Percentiles rank a stretch among this genome's conserved stretches.
phyloP scores from a whole-genome alignment of 208 protist genomes.

The Balamuthia mandrillaris region DNA sequence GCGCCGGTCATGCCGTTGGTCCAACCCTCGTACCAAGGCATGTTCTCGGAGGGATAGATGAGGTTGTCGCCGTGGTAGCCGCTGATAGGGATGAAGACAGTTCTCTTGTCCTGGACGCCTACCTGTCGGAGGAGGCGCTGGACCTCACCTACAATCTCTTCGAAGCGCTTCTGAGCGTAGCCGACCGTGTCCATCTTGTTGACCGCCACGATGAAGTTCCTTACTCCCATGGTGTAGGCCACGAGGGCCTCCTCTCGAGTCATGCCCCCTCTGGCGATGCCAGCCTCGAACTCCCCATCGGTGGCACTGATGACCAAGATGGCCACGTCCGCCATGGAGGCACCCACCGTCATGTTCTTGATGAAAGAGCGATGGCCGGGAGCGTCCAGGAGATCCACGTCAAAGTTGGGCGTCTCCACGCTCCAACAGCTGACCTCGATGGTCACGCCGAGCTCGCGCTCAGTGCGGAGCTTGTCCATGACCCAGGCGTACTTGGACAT shows the following conservation, averaged over 20 bases:
- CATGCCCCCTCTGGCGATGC: constrained; percentile 75
- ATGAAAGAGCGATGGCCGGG: constrained; percentile 99
- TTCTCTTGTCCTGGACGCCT: constrained; percentile 87
- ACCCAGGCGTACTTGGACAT: constrained; percentile 94
- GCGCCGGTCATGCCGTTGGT: not conserved
- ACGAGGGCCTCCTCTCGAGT: constrained; percentile 83
- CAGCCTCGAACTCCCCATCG: constrained; percentile 76
- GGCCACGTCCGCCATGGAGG: constrained; percentile 79
- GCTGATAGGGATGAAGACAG: constrained; percentile 89
- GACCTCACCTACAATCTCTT: constrained; percentile 56
- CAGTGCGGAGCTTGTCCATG: constrained; percentile 98
- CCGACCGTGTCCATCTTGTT: constrained; percentile 91
- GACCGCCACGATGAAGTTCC: constrained; percentile 81
- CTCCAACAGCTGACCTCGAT: constrained; percentile 96
- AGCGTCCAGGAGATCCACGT: constrained; percentile 99
- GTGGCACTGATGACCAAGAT: constrained; percentile 80
- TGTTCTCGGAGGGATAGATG: constrained; percentile 79
- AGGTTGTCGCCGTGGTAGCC: constrained; percentile 94
- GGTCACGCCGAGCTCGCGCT: constrained; percentile 98
- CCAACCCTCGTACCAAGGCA: constrained; percentile 84
- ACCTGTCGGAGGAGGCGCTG: constrained; percentile 70
- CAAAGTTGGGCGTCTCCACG: constrained; percentile 95
- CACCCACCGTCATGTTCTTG: constrained; percentile 99
- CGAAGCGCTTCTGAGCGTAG: constrained; percentile 80
- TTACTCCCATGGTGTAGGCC: constrained; percentile 79